phyloP scores from a whole-genome alignment of 768 basidiomycete genomes.

The Tulasnella sp. region DNA sequence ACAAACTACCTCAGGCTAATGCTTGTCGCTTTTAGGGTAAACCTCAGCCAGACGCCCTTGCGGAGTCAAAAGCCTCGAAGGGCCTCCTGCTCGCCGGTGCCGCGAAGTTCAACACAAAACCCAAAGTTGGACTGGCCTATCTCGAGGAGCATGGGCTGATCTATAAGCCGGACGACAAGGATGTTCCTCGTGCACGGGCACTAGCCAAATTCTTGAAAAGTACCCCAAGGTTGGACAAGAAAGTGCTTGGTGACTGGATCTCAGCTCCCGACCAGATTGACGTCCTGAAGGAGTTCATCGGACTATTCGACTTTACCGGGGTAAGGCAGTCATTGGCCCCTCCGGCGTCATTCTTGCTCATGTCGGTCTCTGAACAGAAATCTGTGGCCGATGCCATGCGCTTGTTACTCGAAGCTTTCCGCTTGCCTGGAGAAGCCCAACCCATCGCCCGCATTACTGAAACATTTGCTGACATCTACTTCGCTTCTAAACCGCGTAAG shows the following conservation, averaged over 20 bases:
- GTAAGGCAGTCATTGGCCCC: conserved; percentile 41
- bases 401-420: conserved; percentile 85
- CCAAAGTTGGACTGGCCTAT: conserved; percentile 82
- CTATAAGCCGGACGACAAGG: conserved; percentile 26
- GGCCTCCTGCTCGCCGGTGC: conserved; percentile 78
- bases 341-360: neutral
- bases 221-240: conserved; percentile 82
- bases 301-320: conserved; percentile 79
- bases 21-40: neutral
- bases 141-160: conserved; percentile 91
- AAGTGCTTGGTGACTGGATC: conserved; percentile 85
- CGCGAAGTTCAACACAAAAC: conserved; percentile 82
- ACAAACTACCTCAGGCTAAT: neutral
- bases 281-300: conserved; percentile 77
- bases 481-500: conserved; percentile 72
- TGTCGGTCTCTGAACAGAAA: conserved; percentile 49
- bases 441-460: conserved; percentile 92
- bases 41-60: conserved; percentile 44
- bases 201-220: conserved; percentile 82
- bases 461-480: conserved; percentile 86
- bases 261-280: conserved; percentile 82
- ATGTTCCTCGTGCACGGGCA: conserved; percentile 51
- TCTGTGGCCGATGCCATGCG: conserved; percentile 92
- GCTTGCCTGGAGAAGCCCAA: conserved; percentile 90
- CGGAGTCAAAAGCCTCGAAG: conserved; percentile 73